These are phyloP conservation scores for Coemansia sp. DNA, from an alignment of 192 early-diverging fungal genomes.

Conservation along the genomic window DNA sequence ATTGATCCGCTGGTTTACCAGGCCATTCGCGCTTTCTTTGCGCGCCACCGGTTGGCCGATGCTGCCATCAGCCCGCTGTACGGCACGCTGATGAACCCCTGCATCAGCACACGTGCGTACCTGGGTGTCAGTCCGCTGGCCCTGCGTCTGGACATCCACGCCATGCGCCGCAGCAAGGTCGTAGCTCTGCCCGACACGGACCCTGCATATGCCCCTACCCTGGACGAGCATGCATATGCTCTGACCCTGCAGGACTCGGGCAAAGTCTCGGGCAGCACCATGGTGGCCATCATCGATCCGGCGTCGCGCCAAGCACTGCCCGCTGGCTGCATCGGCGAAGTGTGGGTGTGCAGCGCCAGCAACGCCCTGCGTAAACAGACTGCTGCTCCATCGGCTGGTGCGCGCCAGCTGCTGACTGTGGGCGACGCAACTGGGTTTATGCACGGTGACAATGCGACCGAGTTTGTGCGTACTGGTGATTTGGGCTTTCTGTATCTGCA, in stretches of 20 bases:
- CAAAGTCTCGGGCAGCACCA: conserved; percentile 74
- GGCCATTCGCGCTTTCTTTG: conserved; percentile 60
- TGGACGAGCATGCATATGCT: conserved; percentile 50
- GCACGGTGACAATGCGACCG: conserved; percentile 59
- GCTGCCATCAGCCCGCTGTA: conserved; percentile 72
- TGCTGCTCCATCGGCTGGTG: conserved; percentile 4
- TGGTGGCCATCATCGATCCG: conserved; percentile 83
- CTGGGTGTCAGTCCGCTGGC: conserved; percentile 71
- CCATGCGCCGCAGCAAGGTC: conserved; percentile 67
- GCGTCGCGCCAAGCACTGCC: conserved; percentile 67
- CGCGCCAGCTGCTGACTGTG: conserved; percentile 15
- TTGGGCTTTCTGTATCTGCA: conserved; percentile 80
- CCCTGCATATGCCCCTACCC: conserved; percentile 26
- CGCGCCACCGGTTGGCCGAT: conserved; percentile 64
- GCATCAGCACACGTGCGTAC: conserved; percentile 78
- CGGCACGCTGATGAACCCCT: conserved; percentile 74
- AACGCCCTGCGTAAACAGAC: conserved; percentile 40
- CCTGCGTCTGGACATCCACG: conserved; percentile 64
- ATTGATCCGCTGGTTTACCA: conserved; percentile 52
- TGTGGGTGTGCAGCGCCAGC: conserved; percentile 71
- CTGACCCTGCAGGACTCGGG: conserved; percentile 70
- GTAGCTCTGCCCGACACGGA: conserved; percentile 47
- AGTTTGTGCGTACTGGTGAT: conserved; percentile 80
- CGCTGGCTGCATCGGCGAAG: conserved; percentile 76
- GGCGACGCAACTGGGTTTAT: conserved; percentile 45